These are phyloP conservation scores for Diplocarpon rosae DNA, from an alignment of 2,329 filamentous ascomycete genomes.

Conservation along the genomic window DNA sequence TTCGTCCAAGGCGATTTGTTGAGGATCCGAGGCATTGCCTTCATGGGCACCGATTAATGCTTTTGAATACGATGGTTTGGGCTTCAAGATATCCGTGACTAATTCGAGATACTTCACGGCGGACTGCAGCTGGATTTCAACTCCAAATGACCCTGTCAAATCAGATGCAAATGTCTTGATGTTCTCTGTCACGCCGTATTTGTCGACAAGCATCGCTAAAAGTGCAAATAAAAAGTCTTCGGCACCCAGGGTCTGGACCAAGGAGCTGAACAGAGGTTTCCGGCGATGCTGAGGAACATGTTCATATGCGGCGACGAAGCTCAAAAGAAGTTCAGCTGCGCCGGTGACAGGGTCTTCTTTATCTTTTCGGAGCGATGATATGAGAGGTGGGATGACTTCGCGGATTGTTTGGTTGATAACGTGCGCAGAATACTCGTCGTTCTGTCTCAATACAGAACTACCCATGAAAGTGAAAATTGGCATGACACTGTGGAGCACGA, in stretches of 20 bases:
- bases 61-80: constrained; percentile 63
- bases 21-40: constrained; percentile 33
- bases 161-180: constrained; percentile 66
- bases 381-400: constrained; percentile 83
- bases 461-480: constrained; percentile 99
- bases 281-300: constrained; percentile 85
- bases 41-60: constrained; percentile 55
- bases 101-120: constrained; percentile 68
- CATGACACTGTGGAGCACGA: constrained; percentile 96
- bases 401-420: constrained; percentile 93
- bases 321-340: constrained; percentile 81
- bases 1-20: constrained; percentile 42
- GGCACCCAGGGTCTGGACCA: constrained; percentile 75
- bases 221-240: constrained; percentile 83
- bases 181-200: constrained; percentile 66
- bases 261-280: constrained; percentile 69
- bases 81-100: constrained; percentile 61
- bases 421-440: constrained; percentile 92
- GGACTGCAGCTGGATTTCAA: constrained; percentile 66
- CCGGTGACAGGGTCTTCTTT: constrained; percentile 69
- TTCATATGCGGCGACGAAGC: constrained; percentile 92
- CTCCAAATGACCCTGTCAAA: constrained; percentile 60
- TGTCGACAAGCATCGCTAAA: constrained; percentile 80
- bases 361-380: constrained; percentile 72
- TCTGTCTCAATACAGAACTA: constrained; percentile 78